These are phyloP conservation scores for Ichthyophthirius multifiliis DNA, from an alignment of 169 alveolate species.

Conservation along the genomic window DNA sequence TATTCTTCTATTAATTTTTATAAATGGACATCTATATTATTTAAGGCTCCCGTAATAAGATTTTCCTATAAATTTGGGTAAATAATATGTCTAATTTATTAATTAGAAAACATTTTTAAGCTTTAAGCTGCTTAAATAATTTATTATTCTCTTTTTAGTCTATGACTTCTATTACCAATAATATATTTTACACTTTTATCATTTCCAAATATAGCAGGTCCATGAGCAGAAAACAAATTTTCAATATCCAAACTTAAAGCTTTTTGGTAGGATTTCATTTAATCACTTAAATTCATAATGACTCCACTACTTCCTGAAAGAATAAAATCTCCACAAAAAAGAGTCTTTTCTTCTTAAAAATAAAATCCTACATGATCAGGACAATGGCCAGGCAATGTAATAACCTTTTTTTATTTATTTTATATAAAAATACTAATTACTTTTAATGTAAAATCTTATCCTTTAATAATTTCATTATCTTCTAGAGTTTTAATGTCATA, in stretches of 20 bases:
- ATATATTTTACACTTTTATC: not conserved
- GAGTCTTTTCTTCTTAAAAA: not conserved
- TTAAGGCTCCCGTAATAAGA: not conserved
- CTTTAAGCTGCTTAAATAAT: not conserved
- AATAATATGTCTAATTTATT: not conserved
- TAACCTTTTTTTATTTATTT: not conserved
- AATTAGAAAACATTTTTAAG: too few species aligned
- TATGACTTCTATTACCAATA: not conserved
- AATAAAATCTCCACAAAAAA: constrained; percentile 11
- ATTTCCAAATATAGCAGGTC: not conserved
- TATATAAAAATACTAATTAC: not conserved
- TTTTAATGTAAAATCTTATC: not conserved
- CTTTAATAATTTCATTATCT: not conserved
- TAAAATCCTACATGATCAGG: constrained; percentile 13
- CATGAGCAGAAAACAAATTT: constrained; percentile 4
- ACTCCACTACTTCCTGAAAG: constrained; percentile 1
- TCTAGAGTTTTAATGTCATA: not conserved
- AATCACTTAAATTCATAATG: not conserved
- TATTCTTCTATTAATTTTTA: not conserved
- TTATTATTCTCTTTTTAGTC: constrained; percentile 3
- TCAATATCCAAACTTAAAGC: not conserved
- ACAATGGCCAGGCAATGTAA: not conserved
- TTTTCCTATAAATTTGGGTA: constrained; percentile 1
- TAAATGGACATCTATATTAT: not conserved
- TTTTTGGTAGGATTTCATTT: not conserved